These are phyloP conservation scores for Wickerhamomyces sp. DNA, from an alignment of 1,139 yeast genomes.

Conservation along the genomic window DNA sequence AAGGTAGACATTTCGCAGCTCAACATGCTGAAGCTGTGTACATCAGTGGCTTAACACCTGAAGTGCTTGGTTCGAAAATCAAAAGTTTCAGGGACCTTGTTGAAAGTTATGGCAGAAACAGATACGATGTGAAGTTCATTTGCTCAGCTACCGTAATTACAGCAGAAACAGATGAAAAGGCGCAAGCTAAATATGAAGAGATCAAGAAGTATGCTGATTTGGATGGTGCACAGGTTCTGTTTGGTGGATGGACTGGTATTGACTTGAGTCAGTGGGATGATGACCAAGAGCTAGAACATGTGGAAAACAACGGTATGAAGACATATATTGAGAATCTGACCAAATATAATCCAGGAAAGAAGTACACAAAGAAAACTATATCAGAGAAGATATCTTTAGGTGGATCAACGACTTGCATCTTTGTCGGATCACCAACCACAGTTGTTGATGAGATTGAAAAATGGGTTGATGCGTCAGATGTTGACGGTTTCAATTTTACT, in stretches of 20 bases:
- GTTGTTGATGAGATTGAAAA: conserved; percentile 30
- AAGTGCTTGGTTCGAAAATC: conserved; percentile 27
- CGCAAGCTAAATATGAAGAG: conserved; percentile 28
- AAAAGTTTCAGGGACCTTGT: conserved; percentile 24
- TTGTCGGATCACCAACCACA: conserved; percentile 28
- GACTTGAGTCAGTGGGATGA: conserved; percentile 30
- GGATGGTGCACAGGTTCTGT: conserved; percentile 36
- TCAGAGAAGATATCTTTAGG: conserved; percentile 27
- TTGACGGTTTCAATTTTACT: conserved; percentile 34
- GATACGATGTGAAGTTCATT: conserved; percentile 13
- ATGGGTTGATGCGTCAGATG: conserved; percentile 31
- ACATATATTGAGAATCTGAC: conserved; percentile 24
- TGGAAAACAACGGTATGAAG: conserved; percentile 26
- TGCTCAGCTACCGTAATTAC: conserved; percentile 28
- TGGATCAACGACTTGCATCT: conserved; percentile 27
- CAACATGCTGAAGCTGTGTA: conserved; percentile 39
- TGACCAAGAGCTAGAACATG: conserved; percentile 30
- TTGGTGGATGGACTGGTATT: conserved; percentile 32
- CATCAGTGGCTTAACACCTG: conserved; percentile 29
- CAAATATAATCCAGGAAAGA: conserved; percentile 25
- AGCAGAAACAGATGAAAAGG: conserved; percentile 31
- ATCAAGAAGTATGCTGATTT: conserved; percentile 28
- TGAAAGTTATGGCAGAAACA: conserved; percentile 22
- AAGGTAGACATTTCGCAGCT: conserved; percentile 40
- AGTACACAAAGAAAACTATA: conserved; percentile 26